Percentiles rank a stretch among this genome's conserved stretches.
Conservation (phyloP, 2,329 filamentous ascomycete species). For the Nemania sp. region DNA sequence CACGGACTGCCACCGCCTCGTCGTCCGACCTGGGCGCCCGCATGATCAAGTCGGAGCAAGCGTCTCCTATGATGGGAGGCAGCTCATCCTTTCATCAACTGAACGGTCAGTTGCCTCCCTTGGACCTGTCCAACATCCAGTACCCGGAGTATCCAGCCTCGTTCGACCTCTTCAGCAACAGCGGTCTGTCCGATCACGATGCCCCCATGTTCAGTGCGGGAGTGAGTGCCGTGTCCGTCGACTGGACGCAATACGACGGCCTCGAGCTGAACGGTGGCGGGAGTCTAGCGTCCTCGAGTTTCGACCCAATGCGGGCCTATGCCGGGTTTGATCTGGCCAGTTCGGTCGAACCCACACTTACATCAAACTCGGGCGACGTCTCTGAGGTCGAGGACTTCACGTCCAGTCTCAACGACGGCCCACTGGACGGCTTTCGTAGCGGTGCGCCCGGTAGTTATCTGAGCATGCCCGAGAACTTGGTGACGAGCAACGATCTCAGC, state of each 20-base stretch:
- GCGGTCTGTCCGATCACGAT: conserved; percentile 52
- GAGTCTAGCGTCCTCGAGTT: conserved; percentile 39
- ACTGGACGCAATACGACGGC: conserved; percentile 57
- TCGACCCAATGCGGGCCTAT: conserved; percentile 43
- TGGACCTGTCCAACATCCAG: conserved; percentile 61
- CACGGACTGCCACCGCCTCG: conserved; percentile 40
- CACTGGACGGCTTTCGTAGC: conserved; percentile 53
- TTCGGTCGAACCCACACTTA: conserved; percentile 55
- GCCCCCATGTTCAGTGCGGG: conserved; percentile 65
- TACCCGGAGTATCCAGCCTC: conserved; percentile 53
- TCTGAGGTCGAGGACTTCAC: conserved; percentile 66
- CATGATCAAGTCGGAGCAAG: conserved; percentile 63
- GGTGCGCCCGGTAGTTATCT: conserved; percentile 53
- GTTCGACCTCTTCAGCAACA: conserved; percentile 57
- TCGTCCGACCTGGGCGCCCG: conserved; percentile 52
- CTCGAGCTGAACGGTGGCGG: conserved; percentile 47
- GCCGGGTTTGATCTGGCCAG: conserved; percentile 52
- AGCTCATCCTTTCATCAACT: conserved; percentile 54
- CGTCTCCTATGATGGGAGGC: conserved; percentile 59
- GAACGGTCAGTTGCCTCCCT: conserved; percentile 56
- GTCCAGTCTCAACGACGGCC: conserved; percentile 47
- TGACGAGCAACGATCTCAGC: conserved; percentile 51
- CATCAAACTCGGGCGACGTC: conserved; percentile 67
- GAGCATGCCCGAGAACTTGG: conserved; percentile 49
- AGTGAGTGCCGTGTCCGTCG: conserved; percentile 58